phyloP scores from a whole-genome alignment of 2,329 filamentous ascomycete genomes.

The Xylariaceae sp. region DNA sequence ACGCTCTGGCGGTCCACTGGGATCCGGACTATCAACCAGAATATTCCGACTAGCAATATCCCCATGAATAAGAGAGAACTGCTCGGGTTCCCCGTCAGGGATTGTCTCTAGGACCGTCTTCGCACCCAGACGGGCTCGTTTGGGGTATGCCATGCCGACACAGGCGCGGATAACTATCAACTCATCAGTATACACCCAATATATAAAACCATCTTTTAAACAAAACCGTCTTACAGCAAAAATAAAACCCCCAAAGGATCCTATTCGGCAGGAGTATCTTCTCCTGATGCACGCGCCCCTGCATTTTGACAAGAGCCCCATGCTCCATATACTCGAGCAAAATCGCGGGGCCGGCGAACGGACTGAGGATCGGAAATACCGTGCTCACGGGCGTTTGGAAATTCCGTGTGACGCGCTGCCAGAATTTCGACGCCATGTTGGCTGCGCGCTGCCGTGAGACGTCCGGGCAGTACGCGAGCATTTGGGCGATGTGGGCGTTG shows the following conservation, averaged over 20 bases:
- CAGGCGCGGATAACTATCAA: slow-evolving; percentile 7
- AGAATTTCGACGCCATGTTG: background rate
- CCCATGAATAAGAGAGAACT: background rate
- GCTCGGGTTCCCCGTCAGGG: accelerated
- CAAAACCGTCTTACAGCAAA: no score
- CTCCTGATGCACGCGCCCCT: background rate
- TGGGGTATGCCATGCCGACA: slow-evolving; percentile 2
- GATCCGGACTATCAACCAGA: background rate
- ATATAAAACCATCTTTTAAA: no score
- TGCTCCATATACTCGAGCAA: slow-evolving; percentile 13
- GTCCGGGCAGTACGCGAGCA: background rate
- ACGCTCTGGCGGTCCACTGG: background rate
- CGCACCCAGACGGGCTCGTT: background rate
- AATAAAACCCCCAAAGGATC: slow-evolving; percentile 10
- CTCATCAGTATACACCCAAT: background rate
- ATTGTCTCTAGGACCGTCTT: background rate
- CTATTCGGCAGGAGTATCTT: slow-evolving; percentile 4
- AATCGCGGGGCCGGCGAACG: slow-evolving; percentile 4
- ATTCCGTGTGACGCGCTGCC: background rate
- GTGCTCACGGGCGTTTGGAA: slow-evolving; percentile 1
- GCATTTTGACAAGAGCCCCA: background rate
- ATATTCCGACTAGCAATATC: slow-evolving; percentile 10
- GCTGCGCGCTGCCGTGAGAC: background rate
- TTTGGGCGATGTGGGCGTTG: background rate
- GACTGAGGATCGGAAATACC: background rate